Evolutionary conservation across 2,329 filamentous ascomycete species (phyloP).

Genomic region (Alternaria panax): DNA sequence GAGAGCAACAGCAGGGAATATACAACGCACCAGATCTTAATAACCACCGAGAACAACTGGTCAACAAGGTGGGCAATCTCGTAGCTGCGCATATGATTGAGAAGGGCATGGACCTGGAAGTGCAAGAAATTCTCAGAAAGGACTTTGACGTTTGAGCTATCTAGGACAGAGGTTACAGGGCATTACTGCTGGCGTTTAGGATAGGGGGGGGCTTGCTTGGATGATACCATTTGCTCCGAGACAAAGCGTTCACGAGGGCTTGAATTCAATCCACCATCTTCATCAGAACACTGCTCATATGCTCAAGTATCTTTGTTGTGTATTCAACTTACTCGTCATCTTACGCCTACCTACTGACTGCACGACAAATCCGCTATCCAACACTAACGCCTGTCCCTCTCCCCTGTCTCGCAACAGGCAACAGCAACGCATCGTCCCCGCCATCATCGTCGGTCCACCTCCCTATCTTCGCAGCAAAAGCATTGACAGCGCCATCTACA

Average conservation of each 20-base stretch:
- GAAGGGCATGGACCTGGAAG: conserved; percentile 42
- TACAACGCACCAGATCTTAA: conserved; percentile 54
- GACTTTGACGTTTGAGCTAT: conserved; percentile 12
- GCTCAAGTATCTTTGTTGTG: background rate
- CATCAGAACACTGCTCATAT: background rate
- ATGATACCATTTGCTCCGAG: conserved; percentile 6
- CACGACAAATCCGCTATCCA: background rate
- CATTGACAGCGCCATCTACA: conserved; percentile 6
- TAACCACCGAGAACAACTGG: conserved; percentile 50
- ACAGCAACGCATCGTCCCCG: conserved; percentile 6
- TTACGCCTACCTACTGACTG: background rate
- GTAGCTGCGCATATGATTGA: conserved; percentile 30
- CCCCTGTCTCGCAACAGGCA: conserved; percentile 9
- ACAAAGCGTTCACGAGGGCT: background rate
- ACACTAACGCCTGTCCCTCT: background rate
- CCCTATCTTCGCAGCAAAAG: background rate
- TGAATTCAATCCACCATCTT: background rate
- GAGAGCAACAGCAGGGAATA: conserved; percentile 30
- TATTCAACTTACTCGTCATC: background rate
- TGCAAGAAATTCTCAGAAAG: conserved; percentile 11
- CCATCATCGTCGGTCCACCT: conserved; percentile 9
- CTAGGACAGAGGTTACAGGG: background rate
- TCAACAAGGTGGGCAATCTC: conserved; percentile 55
- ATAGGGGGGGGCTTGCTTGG: background rate
- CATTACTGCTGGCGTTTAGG: conserved; percentile 6